Percentiles rank a stretch among this genome's conserved stretches.
These are phyloP conservation scores for Dimargaris xerosporica DNA, from an alignment of 192 early-diverging fungal species.

Conservation along the genomic window DNA sequence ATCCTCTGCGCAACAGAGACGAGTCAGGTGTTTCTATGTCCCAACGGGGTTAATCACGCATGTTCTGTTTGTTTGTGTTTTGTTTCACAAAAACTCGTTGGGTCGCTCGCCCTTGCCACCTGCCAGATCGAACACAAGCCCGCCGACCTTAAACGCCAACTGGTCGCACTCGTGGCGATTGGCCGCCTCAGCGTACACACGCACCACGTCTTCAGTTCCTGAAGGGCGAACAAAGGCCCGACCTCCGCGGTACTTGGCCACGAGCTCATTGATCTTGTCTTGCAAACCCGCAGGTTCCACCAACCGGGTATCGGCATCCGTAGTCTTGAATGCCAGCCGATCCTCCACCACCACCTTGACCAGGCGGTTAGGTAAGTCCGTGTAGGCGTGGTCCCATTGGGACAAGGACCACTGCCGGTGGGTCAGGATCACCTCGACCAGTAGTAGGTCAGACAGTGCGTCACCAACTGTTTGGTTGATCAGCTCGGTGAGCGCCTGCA, in stretches of 20 bases:
- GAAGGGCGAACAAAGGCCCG: slow-evolving; percentile 95
- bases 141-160: slow-evolving; percentile 72
- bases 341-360: slow-evolving; percentile 90
- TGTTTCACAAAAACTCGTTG: slow-evolving; percentile 12
- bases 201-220: slow-evolving; percentile 97
- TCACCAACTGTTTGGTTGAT: slow-evolving; percentile 99
- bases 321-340: slow-evolving; percentile 81
- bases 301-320: slow-evolving; percentile 90
- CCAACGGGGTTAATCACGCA: too few relatives aligned
- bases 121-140: slow-evolving; percentile 83
- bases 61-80: too few relatives aligned
- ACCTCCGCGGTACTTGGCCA: slow-evolving; percentile 69
- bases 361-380: slow-evolving; percentile 84
- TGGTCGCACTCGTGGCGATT: slow-evolving; percentile 79
- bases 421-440: slow-evolving; percentile 85
- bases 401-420: slow-evolving; percentile 63
- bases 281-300: slow-evolving; percentile 79
- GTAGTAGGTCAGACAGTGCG: slow-evolving; percentile 90
- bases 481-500: slow-evolving; percentile 73
- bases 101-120: slow-evolving; percentile 84
- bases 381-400: slow-evolving; percentile 88
- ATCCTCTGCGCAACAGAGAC: too few relatives aligned
- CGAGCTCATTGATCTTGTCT: slow-evolving; percentile 63
- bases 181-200: slow-evolving; percentile 97
- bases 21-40: too few relatives aligned